Evolutionary conservation across 2,329 filamentous ascomycete species (phyloP).

Genomic region (Mycosphaerelloides madeirae): DNA sequence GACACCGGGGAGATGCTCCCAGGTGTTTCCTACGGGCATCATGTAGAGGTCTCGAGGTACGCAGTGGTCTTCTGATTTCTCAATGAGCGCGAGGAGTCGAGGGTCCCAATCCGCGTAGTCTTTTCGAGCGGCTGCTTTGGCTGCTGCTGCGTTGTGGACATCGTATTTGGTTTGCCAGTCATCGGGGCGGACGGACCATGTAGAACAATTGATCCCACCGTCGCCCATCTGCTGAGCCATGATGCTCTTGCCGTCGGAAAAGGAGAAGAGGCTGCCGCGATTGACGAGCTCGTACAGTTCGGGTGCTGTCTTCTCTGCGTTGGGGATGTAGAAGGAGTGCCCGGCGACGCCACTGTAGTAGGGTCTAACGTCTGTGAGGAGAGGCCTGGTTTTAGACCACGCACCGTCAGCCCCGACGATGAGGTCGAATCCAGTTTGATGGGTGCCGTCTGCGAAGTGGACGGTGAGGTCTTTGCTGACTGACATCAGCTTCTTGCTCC

Average conservation of each 20-base stretch:
- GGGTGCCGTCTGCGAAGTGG: constrained; percentile 33
- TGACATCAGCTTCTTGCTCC: constrained; percentile 29
- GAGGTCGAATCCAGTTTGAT: constrained; percentile 36
- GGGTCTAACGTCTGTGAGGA: constrained; percentile 31
- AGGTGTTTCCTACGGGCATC: constrained; percentile 37
- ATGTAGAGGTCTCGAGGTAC: constrained; percentile 34
- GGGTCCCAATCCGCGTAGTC: constrained; percentile 32
- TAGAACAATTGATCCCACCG: constrained; percentile 18
- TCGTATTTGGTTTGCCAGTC: constrained; percentile 15
- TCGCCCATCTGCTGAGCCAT: constrained; percentile 26
- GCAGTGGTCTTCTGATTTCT: constrained; percentile 22
- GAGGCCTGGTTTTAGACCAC: constrained; percentile 37
- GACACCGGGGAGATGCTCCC: constrained; percentile 34
- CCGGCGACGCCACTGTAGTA: constrained; percentile 37
- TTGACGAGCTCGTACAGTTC: constrained; percentile 33
- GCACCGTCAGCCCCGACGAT: constrained; percentile 45
- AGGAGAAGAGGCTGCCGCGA: constrained; percentile 27
- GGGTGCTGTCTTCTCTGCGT: constrained; percentile 25
- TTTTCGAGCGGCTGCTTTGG: constrained; percentile 20
- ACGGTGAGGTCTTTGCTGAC: constrained; percentile 20
- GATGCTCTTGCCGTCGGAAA: constrained; percentile 28
- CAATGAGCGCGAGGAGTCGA: constrained; percentile 33
- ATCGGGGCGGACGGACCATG: constrained; percentile 14
- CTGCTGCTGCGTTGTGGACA: constrained; percentile 18
- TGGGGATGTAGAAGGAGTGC: constrained; percentile 29